Evolutionary conservation across 1,139 yeast species (phyloP).

Genomic region (Nakaseomyces kungkrabaensis): DNA sequence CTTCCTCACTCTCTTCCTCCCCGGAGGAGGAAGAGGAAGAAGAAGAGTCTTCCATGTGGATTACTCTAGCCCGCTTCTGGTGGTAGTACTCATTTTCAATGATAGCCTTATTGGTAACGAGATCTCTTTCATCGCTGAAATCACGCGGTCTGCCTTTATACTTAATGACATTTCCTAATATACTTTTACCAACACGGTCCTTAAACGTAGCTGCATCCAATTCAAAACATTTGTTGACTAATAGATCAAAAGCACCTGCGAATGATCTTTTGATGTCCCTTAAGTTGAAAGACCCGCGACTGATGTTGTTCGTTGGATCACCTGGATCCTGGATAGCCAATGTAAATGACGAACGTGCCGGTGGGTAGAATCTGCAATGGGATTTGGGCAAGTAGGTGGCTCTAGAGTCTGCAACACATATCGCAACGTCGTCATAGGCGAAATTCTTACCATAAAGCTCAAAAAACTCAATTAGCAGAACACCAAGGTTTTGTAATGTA

Average conservation of each 20-base stretch:
- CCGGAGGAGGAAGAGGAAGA: slow-evolving; percentile 5
- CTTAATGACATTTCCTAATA: slow-evolving; percentile 74
- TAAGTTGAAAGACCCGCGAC: slow-evolving; percentile 77
- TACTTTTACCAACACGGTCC: slow-evolving; percentile 60
- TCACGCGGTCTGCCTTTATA: slow-evolving; percentile 70
- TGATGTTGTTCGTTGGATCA: slow-evolving; percentile 71
- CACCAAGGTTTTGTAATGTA: slow-evolving; percentile 73
- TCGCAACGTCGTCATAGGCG: slow-evolving; percentile 71
- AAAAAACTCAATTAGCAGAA: slow-evolving; percentile 80
- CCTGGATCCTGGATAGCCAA: slow-evolving; percentile 87
- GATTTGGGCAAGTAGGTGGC: slow-evolving; percentile 51
- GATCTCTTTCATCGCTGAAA: slow-evolving; percentile 64
- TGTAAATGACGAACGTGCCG: slow-evolving; percentile 46
- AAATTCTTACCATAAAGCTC: slow-evolving; percentile 89
- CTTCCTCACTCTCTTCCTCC: slow-evolving; percentile 11
- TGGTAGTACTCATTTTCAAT: slow-evolving; percentile 28
- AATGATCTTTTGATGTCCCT: slow-evolving; percentile 79
- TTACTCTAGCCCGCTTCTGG: slow-evolving; percentile 24
- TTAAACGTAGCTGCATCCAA: slow-evolving; percentile 49
- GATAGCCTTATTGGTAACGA: slow-evolving; percentile 54
- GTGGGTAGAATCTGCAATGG: slow-evolving; percentile 4
- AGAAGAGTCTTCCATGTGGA: slow-evolving; percentile 17
- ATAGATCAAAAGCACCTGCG: slow-evolving; percentile 80
- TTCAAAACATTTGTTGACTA: slow-evolving; percentile 64
- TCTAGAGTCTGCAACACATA: slow-evolving; percentile 48